Evolutionary conservation across 495 filamentous ascomycete species (phyloP).

Genomic region (Neurospora tetrasperma): DNA sequence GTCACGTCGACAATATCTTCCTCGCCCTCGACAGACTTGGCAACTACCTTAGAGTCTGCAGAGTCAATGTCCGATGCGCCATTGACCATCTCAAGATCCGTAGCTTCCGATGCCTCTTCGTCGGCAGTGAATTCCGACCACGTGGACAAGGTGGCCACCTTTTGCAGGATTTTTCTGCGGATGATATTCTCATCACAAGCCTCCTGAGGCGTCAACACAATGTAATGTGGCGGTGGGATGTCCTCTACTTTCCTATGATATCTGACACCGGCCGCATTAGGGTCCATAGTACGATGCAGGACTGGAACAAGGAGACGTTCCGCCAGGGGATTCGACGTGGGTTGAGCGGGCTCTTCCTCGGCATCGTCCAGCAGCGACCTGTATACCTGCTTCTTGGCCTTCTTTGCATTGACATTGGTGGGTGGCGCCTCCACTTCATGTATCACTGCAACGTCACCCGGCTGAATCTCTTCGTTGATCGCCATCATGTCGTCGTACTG

Average conservation of each 20-base stretch:
- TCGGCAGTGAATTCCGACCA: constrained; percentile 31
- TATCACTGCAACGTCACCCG: constrained; percentile 56
- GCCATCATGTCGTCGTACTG: constrained; percentile 56
- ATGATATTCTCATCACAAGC: constrained; percentile 40
- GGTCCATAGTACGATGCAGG: constrained; percentile 46
- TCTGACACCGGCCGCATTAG: constrained; percentile 3
- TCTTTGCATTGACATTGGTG: constrained; percentile 48
- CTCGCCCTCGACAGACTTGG: constrained; percentile 73
- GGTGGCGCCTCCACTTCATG: constrained; percentile 73
- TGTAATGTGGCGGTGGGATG: constrained; percentile 38
- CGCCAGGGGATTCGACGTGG: constrained; percentile 52
- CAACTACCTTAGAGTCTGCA: constrained; percentile 58
- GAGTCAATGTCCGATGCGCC: constrained; percentile 65
- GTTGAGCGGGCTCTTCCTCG: constrained; percentile 46
- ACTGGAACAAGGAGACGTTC: constrained; percentile 72
- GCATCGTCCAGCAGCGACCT: constrained; percentile 38
- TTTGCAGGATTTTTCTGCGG: constrained; percentile 40
- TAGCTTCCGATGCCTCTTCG: constrained; percentile 41
- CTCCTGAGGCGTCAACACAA: constrained; percentile 40
- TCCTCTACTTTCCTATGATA: constrained; percentile 16
- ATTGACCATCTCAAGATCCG: constrained; percentile 61
- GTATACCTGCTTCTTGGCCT: constrained; percentile 34
- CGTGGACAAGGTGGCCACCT: constrained; percentile 35
- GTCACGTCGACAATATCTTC: constrained; percentile 87
- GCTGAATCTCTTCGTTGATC: constrained; percentile 58